Evolutionary conservation across 345 rosid species (phyloP).

Genomic region (Physaria fendleri): DNA sequence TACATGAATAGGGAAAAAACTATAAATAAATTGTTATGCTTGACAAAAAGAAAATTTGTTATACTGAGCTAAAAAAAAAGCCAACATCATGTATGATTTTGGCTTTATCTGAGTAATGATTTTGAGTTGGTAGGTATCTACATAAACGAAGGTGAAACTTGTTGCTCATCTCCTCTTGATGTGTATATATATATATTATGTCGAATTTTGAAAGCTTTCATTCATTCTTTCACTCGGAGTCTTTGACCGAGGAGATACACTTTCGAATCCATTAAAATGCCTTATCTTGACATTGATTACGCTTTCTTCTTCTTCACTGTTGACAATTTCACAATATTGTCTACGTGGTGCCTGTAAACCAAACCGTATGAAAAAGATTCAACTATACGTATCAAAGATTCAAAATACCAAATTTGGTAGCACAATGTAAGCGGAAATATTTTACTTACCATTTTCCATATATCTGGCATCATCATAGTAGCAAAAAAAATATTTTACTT

Average conservation of each 20-base stretch:
- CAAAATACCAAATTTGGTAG: not conserved
- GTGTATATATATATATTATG: not conserved
- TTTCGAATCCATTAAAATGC: constrained; percentile 51
- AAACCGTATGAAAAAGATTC: not conserved
- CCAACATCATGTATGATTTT: not conserved
- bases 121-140: not conserved
- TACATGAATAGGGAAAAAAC: not conserved
- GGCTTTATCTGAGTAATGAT: not conserved
- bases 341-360: constrained; percentile 61
- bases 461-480: constrained; percentile 34
- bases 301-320: constrained; percentile 19
- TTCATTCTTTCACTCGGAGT: not conserved
- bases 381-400: not conserved
- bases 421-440: not conserved
- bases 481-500: constrained; percentile 40
- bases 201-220: not conserved
- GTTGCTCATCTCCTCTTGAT: not conserved
- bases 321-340: constrained; percentile 31
- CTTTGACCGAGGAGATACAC: constrained; percentile 47
- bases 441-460: constrained; percentile 58
- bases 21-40: not conserved
- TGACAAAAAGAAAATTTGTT: no score
- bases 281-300: constrained; percentile 49
- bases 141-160: not conserved
- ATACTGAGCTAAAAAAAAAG: no score